phyloP scores from a whole-genome alignment of 2,329 filamentous ascomycete genomes.

The Fusarium azukiicola region DNA sequence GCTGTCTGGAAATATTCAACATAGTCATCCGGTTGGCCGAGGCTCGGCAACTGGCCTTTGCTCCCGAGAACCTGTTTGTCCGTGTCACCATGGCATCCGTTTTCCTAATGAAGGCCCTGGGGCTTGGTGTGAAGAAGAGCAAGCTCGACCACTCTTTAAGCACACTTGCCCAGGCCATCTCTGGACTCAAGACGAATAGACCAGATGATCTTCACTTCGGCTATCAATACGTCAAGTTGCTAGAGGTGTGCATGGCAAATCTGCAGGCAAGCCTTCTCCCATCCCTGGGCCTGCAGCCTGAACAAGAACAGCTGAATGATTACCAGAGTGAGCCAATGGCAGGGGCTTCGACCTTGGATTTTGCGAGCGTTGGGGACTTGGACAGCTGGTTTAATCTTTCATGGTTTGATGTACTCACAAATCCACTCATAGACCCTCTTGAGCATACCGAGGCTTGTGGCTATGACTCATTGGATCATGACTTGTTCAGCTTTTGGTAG shows the following conservation, averaged over 20 bases:
- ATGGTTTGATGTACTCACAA: background rate
- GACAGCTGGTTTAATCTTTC: background rate
- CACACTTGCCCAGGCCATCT: background rate
- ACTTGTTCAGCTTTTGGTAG: background rate
- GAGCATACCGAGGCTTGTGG: background rate
- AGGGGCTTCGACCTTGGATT: background rate
- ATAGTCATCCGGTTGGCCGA: background rate
- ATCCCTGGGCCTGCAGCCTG: background rate
- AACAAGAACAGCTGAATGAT: background rate
- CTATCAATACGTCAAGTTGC: background rate
- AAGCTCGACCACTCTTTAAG: background rate
- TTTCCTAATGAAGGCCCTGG: background rate
- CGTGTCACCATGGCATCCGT: background rate
- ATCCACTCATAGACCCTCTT: background rate
- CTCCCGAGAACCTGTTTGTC: background rate
- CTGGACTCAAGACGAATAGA: background rate
- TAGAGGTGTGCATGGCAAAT: background rate
- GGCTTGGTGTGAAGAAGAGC: background rate
- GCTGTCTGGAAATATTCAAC: background rate
- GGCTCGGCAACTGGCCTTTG: background rate
- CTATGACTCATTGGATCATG: background rate
- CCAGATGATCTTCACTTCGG: background rate
- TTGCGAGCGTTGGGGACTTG: background rate
- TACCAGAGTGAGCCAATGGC: background rate
- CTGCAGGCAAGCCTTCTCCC: background rate